phyloP scores from a whole-genome alignment of 768 basidiomycete genomes.

The Calocybe indica region DNA sequence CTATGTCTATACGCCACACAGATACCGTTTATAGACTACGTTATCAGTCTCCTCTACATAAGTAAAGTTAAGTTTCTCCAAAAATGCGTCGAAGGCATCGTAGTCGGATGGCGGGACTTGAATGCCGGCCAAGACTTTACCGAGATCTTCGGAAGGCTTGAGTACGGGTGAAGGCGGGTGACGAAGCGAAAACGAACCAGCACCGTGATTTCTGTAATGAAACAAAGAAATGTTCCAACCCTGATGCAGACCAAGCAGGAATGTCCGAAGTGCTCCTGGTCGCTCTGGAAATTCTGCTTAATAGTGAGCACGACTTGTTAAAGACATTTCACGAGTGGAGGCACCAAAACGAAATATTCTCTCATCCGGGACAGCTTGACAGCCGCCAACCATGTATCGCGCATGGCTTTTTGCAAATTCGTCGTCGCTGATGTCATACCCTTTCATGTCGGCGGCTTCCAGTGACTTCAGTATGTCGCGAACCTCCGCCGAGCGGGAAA shows the following conservation, averaged over 20 bases:
- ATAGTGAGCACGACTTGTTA: background rate
- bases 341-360: conserved; percentile 92
- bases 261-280: conserved; percentile 85
- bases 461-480: conserved; percentile 56
- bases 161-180: background rate
- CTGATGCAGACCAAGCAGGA: conserved; percentile 73
- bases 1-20: conserved; percentile 28
- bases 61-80: conserved; percentile 75
- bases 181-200: conserved; percentile 51
- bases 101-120: conserved; percentile 76
- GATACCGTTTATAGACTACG: conserved; percentile 71
- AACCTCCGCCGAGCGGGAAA: conserved; percentile 56
- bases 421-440: conserved; percentile 86
- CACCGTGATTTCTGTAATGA: conserved; percentile 97
- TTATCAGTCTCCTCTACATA: conserved; percentile 95
- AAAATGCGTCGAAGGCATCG: conserved; percentile 65
- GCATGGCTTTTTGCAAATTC: conserved; percentile 95
- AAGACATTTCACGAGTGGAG: background rate
- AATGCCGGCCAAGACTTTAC: conserved; percentile 89
- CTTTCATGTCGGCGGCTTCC: conserved; percentile 68
- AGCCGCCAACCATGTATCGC: conserved; percentile 92
- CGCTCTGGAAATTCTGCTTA: conserved; percentile 89
- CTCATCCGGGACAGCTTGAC: conserved; percentile 72
- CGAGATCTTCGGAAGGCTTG: conserved; percentile 56
- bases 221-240: conserved; percentile 96